Base-by-base conservation (phyloP, 1,284 basidiomycete genomes). In the Cryptococcus floricola region DNA sequence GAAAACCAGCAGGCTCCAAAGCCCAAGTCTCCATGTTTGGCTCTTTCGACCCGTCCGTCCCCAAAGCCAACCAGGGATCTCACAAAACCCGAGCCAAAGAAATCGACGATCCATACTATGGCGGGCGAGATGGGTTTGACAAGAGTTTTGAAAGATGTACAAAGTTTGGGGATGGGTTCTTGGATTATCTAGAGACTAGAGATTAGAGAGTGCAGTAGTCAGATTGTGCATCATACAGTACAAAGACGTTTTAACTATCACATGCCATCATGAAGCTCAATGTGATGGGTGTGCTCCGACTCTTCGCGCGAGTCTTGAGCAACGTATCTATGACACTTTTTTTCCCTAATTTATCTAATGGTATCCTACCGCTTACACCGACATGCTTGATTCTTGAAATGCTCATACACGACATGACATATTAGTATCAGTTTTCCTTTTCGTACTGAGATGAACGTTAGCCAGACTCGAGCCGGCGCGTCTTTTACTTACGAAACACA, bases 401-500 rank as follows among this genome's bases (percentile, higher is more conserved):
- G 31, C 31, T 34, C 31, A 10, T 42, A 42, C 16, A 42, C 16
- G 19, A 42, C 16, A 42, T 42, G 41, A n/a, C 41, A 42, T 7
- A n/a, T 42, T n/a, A 42, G 16, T 42, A 9, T 13, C 7, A n/a
- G 6, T 37, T 48, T 8, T 38, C 23, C 25, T 39, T 49, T 18
- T 49, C 48, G 25, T 49, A 49, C 48, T 49, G 18, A 23, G 23
- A 8, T 19, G 38, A 18, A 37, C 16, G 25, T 49, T 23, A 49
- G 48, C 46, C 27, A 39, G 31, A 6, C 16, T 9, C 34, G 28
- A 39, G 23, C 25, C 14, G 8, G 28, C 14, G 25, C 27, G 9
- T 46, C 12, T 10, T 23, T 18, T 6, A 75, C 71, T 68, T 54
- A 75, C 75, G 59, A 76, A 77, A 56, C 71, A 75, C 58, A 96